Base-by-base conservation (phyloP, 768 basidiomycete species). In the Mycena maculata region DNA sequence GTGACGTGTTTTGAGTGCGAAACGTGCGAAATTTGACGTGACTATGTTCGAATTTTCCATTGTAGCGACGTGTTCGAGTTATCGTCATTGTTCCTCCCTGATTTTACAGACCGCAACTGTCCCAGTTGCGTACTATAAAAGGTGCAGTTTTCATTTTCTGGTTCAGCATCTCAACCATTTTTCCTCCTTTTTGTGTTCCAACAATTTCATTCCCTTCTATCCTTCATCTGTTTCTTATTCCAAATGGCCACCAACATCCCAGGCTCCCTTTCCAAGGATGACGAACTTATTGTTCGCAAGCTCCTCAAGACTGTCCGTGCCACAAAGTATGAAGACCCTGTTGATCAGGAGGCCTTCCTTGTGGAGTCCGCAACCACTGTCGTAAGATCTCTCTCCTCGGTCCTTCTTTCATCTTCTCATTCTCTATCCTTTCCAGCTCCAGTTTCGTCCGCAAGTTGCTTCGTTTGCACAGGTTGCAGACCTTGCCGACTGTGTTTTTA, bases 321-420 rank as follows among this genome's bases (percentile, higher is more conserved):
- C 22, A 63, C 61, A 0, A 13, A 18, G 0, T 63, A 39, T 22
- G 60, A 52, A 1, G 60, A 61, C 27, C 60, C 60, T 53, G 60
- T 53, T 33, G 60, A 61, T 45, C 60, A 63, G 61, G 61, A 63
- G 13, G 3, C 39, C 1, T 63, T 63, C 28, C 52, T 63, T n/a
- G 61, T 54, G 15, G 50, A 52, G 1, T 63, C 52, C 4, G 61
- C 61, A 3, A 6, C 25, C 15, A 28, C 61, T 10, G 30, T 63
- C 8, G 61, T 63, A 25, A 1, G 60, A 22, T 12, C 23, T 12
- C n/a, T 2, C 30, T 27, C 31, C 28, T 60, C 16, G 11, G 5
- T 20, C 33, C 8, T 22, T 7, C 20, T 16, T 25, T n/a, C 12
- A 1, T 9, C 18, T 20, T n/a, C 25, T 23, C 16, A 22, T 16